Conservation (phyloP, 495 filamentous ascomycete species). For the Penicillium riverlandense region DNA sequence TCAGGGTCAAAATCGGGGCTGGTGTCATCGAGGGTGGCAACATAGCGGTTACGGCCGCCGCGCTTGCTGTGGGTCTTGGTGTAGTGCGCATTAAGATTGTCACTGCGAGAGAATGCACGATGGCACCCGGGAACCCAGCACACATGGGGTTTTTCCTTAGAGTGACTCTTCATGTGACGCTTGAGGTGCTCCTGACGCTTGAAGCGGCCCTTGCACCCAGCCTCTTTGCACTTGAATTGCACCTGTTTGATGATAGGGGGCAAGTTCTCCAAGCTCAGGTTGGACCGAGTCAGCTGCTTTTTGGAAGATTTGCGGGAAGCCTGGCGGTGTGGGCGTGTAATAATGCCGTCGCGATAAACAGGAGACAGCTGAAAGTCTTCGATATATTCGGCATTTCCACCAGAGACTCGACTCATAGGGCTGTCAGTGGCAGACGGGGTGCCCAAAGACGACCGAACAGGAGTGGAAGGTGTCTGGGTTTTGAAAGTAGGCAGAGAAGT, state of each 20-base stretch:
- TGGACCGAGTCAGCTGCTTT: slow-evolving; percentile 33
- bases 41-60: slow-evolving; percentile 40
- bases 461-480: slow-evolving; percentile 34
- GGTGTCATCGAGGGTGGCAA: slow-evolving; percentile 39
- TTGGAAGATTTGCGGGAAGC: slow-evolving; percentile 28
- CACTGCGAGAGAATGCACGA: slow-evolving; percentile 38
- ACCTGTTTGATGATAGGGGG: slow-evolving; percentile 37
- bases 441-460: slow-evolving; percentile 35
- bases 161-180: slow-evolving; percentile 54
- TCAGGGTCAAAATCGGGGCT: slow-evolving; percentile 39
- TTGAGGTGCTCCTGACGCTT: slow-evolving; percentile 60
- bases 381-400: slow-evolving; percentile 25
- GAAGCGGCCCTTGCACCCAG: slow-evolving; percentile 44
- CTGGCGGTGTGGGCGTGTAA: slow-evolving; percentile 24
- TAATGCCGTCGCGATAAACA: slow-evolving; percentile 26
- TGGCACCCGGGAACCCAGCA: slow-evolving; percentile 42
- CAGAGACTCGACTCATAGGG: slow-evolving; percentile 32
- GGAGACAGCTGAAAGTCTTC: slow-evolving; percentile 36
- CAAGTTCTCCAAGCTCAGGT: slow-evolving; percentile 33
- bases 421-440: slow-evolving; percentile 33
- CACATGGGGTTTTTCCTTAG: slow-evolving; percentile 46
- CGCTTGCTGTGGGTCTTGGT: slow-evolving; percentile 45
- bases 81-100: slow-evolving; percentile 44
- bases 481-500: slow-evolving; percentile 30
- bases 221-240: slow-evolving; percentile 42